Percentiles rank a stretch among this genome's conserved stretches.
Evolutionary conservation across 2,329 filamentous ascomycete species (phyloP).

Genomic region (Pseudogymnoascus sp.): DNA sequence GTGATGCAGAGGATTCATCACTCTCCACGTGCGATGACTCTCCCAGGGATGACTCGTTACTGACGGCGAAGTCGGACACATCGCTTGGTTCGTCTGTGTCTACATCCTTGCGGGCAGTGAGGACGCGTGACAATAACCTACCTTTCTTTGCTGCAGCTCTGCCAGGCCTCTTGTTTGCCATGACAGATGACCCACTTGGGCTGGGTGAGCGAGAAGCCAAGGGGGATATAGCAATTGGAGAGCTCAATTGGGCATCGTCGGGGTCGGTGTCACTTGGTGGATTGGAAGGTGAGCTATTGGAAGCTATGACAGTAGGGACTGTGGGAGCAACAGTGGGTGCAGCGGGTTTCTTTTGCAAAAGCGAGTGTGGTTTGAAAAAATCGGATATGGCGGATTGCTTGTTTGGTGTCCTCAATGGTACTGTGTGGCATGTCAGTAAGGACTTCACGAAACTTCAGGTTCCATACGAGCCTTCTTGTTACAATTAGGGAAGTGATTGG

Average conservation of each 20-base stretch:
- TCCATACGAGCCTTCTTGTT: background rate
- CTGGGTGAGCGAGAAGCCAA: background rate
- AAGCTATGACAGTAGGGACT: background rate
- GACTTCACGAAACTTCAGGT: background rate
- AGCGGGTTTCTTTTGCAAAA: background rate
- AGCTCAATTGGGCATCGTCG: background rate
- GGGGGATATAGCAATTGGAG: background rate
- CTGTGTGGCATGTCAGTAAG: background rate
- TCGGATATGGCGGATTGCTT: constrained; percentile 2
- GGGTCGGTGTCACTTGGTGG: background rate
- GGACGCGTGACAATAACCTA: background rate
- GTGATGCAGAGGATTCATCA: background rate
- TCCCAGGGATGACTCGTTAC: background rate
- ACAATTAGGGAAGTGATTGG: background rate
- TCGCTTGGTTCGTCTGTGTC: background rate
- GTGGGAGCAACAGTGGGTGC: background rate
- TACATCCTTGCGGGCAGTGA: background rate
- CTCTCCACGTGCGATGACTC: background rate
- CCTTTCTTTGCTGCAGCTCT: background rate
- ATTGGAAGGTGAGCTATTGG: background rate
- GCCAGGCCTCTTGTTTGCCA: background rate
- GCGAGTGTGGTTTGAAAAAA: background rate
- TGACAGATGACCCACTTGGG: background rate
- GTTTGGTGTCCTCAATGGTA: background rate
- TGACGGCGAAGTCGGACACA: background rate